A percentile compares a stretch with the other conserved stretches of the same genome.
These are phyloP conservation scores for Talaromyces sp. DNA, from an alignment of 2,329 filamentous ascomycete species.

Conservation along the genomic window DNA sequence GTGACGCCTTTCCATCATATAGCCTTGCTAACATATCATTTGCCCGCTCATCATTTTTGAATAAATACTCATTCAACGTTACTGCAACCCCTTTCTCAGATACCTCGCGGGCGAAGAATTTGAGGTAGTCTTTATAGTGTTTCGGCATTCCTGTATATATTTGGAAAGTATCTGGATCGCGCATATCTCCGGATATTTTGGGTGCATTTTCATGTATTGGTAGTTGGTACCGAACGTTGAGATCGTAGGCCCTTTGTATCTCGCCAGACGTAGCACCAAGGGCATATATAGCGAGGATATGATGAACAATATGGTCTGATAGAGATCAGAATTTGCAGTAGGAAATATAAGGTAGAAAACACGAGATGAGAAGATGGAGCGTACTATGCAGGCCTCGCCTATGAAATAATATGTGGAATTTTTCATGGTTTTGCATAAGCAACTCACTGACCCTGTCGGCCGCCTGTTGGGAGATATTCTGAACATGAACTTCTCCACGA, in stretches of 20 bases:
- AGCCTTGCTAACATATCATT: conserved; percentile 68
- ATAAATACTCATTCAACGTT: conserved; percentile 65
- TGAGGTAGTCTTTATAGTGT: conserved; percentile 69
- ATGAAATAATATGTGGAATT: conserved; percentile 79
- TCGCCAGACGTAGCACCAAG: conserved; percentile 60
- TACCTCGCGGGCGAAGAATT: conserved; percentile 73
- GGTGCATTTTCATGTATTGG: conserved; percentile 45
- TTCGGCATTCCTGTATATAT: conserved; percentile 58
- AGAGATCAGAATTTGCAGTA: not conserved
- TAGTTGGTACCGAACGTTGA: conserved; percentile 64
- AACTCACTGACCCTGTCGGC: conserved; percentile 62
- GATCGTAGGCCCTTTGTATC: conserved; percentile 60
- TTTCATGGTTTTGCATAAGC: conserved; percentile 68
- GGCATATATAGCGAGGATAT: conserved; percentile 70
- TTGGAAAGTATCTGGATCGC: conserved; percentile 53
- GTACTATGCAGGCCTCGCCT: conserved; percentile 63
- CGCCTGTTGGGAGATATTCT: conserved; percentile 49
- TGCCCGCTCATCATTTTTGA: conserved; percentile 59
- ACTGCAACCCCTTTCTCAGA: conserved; percentile 57
- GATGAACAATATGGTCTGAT: conserved; percentile 70
- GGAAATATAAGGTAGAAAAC: not conserved
- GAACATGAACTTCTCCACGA: conserved; percentile 41
- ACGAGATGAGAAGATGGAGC: not conserved
- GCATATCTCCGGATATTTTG: conserved; percentile 51
- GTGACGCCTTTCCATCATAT: conserved; percentile 51